Base-by-base conservation (phyloP, 2,329 filamentous ascomycete species). In the Ceratocystis papillata region DNA sequence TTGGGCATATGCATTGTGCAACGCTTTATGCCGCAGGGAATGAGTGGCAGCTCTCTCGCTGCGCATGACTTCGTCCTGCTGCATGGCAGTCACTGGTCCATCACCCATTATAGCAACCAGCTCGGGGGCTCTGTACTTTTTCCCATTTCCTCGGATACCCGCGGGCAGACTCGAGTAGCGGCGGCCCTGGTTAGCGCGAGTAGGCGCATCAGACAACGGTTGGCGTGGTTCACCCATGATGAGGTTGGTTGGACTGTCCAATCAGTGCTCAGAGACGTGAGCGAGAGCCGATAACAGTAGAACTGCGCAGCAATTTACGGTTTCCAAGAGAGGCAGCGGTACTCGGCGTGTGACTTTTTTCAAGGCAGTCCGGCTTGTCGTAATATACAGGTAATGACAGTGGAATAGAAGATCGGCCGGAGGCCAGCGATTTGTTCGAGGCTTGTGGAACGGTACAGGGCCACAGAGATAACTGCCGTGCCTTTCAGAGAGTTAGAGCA, bases 81-180 rank as follows among this genome's bases (percentile, higher is more conserved):
- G 41, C 48, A 63, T 25, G 45, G 61, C 12, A 17, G 25, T 55
- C 1, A 55, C 62, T 1, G 57, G 64, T 2, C 65, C 66, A n/a
- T 69, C 59, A 5, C 62, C 66, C 48, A 69, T 63, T 20, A 65
- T 15, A 20, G 62, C 64, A 5, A 50, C 53, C 41, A 67, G 22
- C 28, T 68, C 68, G 17, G 68, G 65, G 6, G 67, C 63, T 15
- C 68, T 53, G 28, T 68, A 68, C 37, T 55, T 64, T 28, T 64
- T 62, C n/a, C 37, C 46, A 37, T 60, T 65, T 28, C 20, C 57
- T 22, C 48, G 64, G 53, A 57, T 55, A 15, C 50, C 67, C 2
- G 64, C 60, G 8, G 67, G 67, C 3, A 68, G 53, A 37, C 59
- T 53, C 10, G 67, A 63, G 50, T 65, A 68, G 22, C 67, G 53